A percentile compares a stretch with the other conserved stretches of the same genome.
These are phyloP conservation scores for Astrephomene gubernaculifera DNA, from an alignment of 139 green algal species.

Conservation along the genomic window DNA sequence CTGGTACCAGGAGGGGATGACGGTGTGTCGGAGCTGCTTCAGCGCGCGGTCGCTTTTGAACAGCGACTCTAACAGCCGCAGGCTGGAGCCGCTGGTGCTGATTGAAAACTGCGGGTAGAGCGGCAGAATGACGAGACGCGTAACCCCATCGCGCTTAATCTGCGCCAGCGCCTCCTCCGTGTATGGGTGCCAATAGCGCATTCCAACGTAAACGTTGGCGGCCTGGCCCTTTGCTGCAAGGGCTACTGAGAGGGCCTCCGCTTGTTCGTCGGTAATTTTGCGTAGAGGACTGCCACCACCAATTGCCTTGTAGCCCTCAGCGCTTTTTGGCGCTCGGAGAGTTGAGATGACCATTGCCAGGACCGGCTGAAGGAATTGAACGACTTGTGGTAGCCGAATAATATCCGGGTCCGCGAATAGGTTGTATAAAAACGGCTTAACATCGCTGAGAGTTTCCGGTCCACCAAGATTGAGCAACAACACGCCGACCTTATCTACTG, in stretches of 20 bases:
- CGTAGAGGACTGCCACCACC: slow-evolving; percentile 95
- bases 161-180: slow-evolving; percentile 94
- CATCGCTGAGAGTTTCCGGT: slow-evolving; percentile 95
- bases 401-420: slow-evolving; percentile 98
- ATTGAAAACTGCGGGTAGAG: slow-evolving; percentile 98
- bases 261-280: slow-evolving; percentile 95
- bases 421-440: slow-evolving; percentile 99
- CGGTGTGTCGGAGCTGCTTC: slow-evolving; percentile 82
- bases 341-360: slow-evolving; percentile 90
- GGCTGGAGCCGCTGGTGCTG: slow-evolving; percentile 89
- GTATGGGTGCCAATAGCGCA: slow-evolving; percentile 99
- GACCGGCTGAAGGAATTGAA: slow-evolving; percentile 86
- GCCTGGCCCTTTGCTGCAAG: slow-evolving; percentile 62
- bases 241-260: slow-evolving; percentile 73
- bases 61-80: slow-evolving; percentile 93
- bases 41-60: slow-evolving; percentile 73
- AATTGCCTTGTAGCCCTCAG: slow-evolving; percentile 94
- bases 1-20: slow-evolving; percentile 93
- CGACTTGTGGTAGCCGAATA: slow-evolving; percentile 77
- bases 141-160: slow-evolving; percentile 92
- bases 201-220: slow-evolving; percentile 92
- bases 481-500: slow-evolving; percentile 86
- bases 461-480: slow-evolving; percentile 98
- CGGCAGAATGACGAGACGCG: slow-evolving; percentile 90
- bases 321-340: slow-evolving; percentile 88